Evolutionary conservation across 805 yeast species (phyloP), one percentile per base, ranked within the genome.

Genomic region (Yarrowia porcina): DNA sequence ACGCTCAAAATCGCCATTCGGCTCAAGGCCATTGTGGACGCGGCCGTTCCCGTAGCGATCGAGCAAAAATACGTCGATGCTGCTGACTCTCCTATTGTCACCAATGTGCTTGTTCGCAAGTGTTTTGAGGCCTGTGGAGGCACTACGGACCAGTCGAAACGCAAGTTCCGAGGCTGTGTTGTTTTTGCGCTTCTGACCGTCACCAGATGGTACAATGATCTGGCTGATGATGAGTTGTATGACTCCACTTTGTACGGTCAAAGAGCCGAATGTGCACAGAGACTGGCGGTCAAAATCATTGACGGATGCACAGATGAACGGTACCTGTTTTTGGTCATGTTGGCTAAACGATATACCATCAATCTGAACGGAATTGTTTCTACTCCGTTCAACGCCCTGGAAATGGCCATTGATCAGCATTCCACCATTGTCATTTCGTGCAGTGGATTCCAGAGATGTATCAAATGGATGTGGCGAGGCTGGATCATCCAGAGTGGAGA

Each of bases 391-490:
- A 87, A 83, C 73, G 96, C 91, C 0, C 75, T 90, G 66, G 97
- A 90, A 71, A 73, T 90, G 69, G 96, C 96, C 0, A 90, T 89
- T 27, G 97, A 90, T 70, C 83, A 85, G 82, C 96, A 90, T 68
- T 82, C 88, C 11, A 85, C 92, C 9, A 79, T 81, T 21, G 86
- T 90, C 17, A 89, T 91, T 68, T 86, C 90, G 1, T 83, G 96
- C 0, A 77, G 87, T 9, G 97, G 96, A 0, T 90, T 84, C 72
- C 96, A 90, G 73, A 77, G 96, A 61, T 89, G 96, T 75, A 81
- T 90, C 69, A 84, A 86, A 67, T 90, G 96, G 96, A 74, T 90
- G 54, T 90, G 97, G 97, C 78, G 92, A 63, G 97, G 97, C 28
- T 89, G 96, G 96, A 88, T 90, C 66, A 80, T 88, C 57, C 96